Base-by-base conservation (phyloP, 805 yeast species). In the Schwanniomyces sp. region DNA sequence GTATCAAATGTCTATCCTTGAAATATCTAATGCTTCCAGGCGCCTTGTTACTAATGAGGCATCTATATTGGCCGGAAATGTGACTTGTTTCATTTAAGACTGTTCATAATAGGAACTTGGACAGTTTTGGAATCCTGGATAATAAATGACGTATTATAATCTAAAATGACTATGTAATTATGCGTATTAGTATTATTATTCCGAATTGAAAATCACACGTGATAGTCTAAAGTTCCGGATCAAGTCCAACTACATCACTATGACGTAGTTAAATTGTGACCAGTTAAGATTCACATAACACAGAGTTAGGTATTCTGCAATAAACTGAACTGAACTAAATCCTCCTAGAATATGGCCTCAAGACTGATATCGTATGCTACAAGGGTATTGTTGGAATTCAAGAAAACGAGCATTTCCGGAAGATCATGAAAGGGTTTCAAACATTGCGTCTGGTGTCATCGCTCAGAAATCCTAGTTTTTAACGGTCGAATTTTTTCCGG, bases 191-290 rank as follows among this genome's bases (percentile, higher is more conserved):
- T 32, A 7, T 32, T 32, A 16, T 32, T 32, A 16, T 32, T 32
- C 36, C 36, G 36, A 16, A 32, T 16, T 6, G 17, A 14, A 7
- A 16, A 5, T 14, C 40, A 18, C 27, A 24, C 27, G 40, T 21
- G 40, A 37, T 2, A n/a, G n/a, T n/a, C n/a, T n/a, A 11, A 9
- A 21, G 9, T 21, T 21, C 27, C 27, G 27, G 16, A 11, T 21
- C 10, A 18, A 11, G 27, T 9, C 10, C 14, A 37, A 21, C 5
- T 44, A 44, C 46, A 44, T 44, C 46, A 44, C 40, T 38, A 44
- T 44, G 46, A 44, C 37, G 46, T 44, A 44, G 8, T 28, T 29
- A 28, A 5, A 17, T 26, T 12, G 2, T 4, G 9, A 2, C 25
- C 11, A 3, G 16, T n/a, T 24, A 10, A 37, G 18, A 21, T 37